Percentiles rank a stretch among this genome's conserved stretches.
These are phyloP conservation scores for Monosporozyma aerobia DNA, from an alignment of 805 yeast genomes.

Conservation along the genomic window DNA sequence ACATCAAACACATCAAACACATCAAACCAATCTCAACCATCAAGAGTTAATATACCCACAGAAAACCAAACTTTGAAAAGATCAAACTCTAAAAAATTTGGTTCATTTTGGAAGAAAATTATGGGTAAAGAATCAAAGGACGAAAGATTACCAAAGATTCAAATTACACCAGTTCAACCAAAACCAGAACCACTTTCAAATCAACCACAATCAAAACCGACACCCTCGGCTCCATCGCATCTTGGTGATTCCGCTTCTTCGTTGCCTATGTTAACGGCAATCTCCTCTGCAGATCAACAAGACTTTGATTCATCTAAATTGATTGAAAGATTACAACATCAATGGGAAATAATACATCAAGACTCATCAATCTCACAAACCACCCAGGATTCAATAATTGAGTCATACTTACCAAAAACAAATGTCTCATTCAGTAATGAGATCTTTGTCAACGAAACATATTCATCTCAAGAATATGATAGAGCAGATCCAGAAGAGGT, in stretches of 20 bases:
- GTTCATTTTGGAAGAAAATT: constrained; percentile 3
- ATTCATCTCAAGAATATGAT: constrained; percentile 21
- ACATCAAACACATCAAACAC: neutral
- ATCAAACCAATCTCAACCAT: no score
- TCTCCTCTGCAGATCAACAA: neutral
- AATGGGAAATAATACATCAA: constrained; percentile 20
- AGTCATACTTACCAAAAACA: constrained; percentile 4
- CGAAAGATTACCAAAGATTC: neutral
- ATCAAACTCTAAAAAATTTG: constrained; percentile 2
- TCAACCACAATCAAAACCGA: neutral
- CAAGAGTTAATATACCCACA: no score
- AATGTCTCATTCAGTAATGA: constrained; percentile 20
- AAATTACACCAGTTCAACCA: neutral
- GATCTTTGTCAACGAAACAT: constrained; percentile 24
- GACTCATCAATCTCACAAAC: neutral
- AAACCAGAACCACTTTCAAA: neutral
- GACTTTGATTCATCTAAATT: constrained; percentile 2
- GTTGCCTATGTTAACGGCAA: neutral
- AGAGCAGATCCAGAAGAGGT: constrained; percentile 16
- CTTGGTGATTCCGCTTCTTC: neutral
- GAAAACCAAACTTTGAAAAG: neutral
- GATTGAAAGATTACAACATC: constrained; percentile 11
- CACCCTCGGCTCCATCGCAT: neutral
- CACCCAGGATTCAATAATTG: neutral
- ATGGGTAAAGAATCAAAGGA: neutral